Evolutionary conservation across 2,329 filamentous ascomycete species (phyloP).

Genomic region (Dothiorella sarmentorum): DNA sequence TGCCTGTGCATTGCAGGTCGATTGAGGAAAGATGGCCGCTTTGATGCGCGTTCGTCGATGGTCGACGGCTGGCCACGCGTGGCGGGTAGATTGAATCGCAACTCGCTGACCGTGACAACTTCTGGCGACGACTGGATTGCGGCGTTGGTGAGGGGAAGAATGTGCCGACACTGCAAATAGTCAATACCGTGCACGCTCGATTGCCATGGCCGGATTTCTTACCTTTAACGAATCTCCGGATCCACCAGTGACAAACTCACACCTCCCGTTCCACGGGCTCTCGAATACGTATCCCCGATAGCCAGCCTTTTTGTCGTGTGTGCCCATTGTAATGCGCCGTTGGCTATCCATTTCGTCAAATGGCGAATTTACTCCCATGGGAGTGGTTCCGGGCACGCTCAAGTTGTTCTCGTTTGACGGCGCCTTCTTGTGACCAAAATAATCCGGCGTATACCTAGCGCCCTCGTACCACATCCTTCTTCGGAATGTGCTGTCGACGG

Average conservation of each 20-base stretch:
- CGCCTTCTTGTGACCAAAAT: constrained; percentile 39
- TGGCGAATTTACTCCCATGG: background rate
- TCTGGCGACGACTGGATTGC: constrained; percentile 26
- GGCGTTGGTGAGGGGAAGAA: constrained; percentile 51
- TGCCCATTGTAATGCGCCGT: constrained; percentile 28
- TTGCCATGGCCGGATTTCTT: background rate
- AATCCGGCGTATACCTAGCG: constrained; percentile 36
- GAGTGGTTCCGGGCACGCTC: constrained; percentile 35
- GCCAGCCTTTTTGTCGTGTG: constrained; percentile 44
- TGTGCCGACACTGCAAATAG: constrained; percentile 60
- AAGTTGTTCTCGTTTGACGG: constrained; percentile 37
- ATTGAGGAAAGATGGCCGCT: constrained; percentile 36
- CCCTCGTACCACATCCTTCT: constrained; percentile 50
- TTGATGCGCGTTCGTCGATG: constrained; percentile 29
- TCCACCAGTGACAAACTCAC: constrained; percentile 77
- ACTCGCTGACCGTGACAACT: constrained; percentile 66
- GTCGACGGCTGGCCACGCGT: constrained; percentile 30
- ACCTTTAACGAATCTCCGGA: constrained; percentile 68
- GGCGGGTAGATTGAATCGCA: constrained; percentile 76
- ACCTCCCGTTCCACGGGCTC: constrained; percentile 83
- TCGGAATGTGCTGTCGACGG: constrained; percentile 35
- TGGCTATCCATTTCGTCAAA: background rate
- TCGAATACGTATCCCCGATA: constrained; percentile 69
- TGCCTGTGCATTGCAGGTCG: constrained; percentile 30
- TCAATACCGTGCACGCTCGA: constrained; percentile 19